These are phyloP conservation scores for Ocimum tenuiflorum DNA, from an alignment of 257 asterid species.

Conservation along the genomic window DNA sequence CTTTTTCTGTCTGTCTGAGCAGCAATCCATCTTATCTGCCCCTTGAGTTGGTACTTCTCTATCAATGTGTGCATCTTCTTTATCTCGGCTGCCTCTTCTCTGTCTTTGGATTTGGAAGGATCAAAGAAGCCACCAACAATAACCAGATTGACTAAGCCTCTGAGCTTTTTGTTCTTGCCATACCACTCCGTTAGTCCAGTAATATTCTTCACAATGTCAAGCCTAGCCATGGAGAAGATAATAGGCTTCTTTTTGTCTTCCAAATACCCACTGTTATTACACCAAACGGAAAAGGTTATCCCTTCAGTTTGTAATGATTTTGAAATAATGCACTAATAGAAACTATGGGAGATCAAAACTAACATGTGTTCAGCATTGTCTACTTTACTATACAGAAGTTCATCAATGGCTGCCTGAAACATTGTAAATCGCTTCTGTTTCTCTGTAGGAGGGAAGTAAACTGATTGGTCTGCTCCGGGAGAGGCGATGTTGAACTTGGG, in stretches of 20 bases:
- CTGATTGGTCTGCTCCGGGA: conserved; percentile 84
- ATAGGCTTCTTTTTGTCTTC: conserved; percentile 75
- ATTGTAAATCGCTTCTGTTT: conserved; percentile 47
- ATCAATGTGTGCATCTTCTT: conserved; percentile 67
- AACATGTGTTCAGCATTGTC: conserved; percentile 72
- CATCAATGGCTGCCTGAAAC: conserved; percentile 59
- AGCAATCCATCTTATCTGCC: conserved; percentile 85
- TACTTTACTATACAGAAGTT: conserved; percentile 60
- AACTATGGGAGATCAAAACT: conserved; percentile 19
- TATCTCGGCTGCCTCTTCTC: conserved; percentile 87
- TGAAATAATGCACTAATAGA: not conserved
- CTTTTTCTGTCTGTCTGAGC: conserved; percentile 71
- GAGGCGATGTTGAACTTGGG: conserved; percentile 87
- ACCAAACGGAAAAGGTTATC: not conserved
- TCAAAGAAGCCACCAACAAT: conserved; percentile 88
- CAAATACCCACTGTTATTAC: conserved; percentile 50
- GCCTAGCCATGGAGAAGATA: conserved; percentile 93
- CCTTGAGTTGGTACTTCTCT: conserved; percentile 61
- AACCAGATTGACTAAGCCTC: conserved; percentile 69
- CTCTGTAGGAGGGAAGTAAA: conserved; percentile 72
- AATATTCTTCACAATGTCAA: conserved; percentile 70
- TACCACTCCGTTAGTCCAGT: conserved; percentile 85
- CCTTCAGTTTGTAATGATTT: not conserved
- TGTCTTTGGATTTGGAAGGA: conserved; percentile 69
- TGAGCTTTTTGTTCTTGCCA: conserved; percentile 72